A percentile compares a stretch with the other conserved stretches of the same genome.
Evolutionary conservation across 73 alveolate species (phyloP).

Genomic region (Blepharisma japonicum): DNA sequence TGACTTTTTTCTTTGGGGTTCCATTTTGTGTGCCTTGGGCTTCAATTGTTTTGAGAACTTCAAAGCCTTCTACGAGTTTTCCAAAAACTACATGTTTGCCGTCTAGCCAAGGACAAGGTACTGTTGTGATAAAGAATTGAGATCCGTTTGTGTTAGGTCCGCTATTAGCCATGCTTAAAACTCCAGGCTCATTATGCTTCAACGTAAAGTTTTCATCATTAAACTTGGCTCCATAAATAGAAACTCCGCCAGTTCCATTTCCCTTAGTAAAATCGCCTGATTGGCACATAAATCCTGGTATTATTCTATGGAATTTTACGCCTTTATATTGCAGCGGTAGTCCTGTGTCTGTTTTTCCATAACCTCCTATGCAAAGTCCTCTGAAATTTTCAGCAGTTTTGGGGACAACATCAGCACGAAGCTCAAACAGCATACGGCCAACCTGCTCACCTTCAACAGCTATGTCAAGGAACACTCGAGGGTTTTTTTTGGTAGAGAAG

Average conservation of each 20-base stretch:
- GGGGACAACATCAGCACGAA: slow-evolving; percentile 51
- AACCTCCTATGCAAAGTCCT: slow-evolving; percentile 80
- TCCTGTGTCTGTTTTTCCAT: slow-evolving; percentile 47
- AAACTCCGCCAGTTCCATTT: slow-evolving; percentile 91
- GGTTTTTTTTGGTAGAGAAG: too few relatives aligned
- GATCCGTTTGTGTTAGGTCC: slow-evolving; percentile 97
- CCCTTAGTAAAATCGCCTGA: slow-evolving; percentile 91
- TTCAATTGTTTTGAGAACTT: slow-evolving; percentile 46
- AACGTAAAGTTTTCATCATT: slow-evolving; percentile 85
- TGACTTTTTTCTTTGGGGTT: slow-evolving; percentile 35
- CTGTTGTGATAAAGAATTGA: slow-evolving; percentile 94
- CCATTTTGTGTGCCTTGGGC: slow-evolving; percentile 50
- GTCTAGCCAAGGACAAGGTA: slow-evolving; percentile 89
- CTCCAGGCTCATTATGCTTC: slow-evolving; percentile 74
- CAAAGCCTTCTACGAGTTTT: slow-evolving; percentile 64
- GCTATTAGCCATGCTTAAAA: slow-evolving; percentile 86
- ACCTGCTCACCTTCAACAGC: background rate
- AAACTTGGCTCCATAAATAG: slow-evolving; percentile 81
- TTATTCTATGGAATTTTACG: slow-evolving; percentile 75
- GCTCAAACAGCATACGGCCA: slow-evolving; percentile 26
- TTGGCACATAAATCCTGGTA: slow-evolving; percentile 88
- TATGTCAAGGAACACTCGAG: too few relatives aligned
- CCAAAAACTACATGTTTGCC: slow-evolving; percentile 98
- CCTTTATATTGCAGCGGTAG: slow-evolving; percentile 65
- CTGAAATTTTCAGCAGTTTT: slow-evolving; percentile 90